A percentile compares a stretch with the other conserved stretches of the same genome.
These are phyloP conservation scores for Pleurotus platypus DNA, from an alignment of 768 basidiomycete genomes.

Conservation along the genomic window DNA sequence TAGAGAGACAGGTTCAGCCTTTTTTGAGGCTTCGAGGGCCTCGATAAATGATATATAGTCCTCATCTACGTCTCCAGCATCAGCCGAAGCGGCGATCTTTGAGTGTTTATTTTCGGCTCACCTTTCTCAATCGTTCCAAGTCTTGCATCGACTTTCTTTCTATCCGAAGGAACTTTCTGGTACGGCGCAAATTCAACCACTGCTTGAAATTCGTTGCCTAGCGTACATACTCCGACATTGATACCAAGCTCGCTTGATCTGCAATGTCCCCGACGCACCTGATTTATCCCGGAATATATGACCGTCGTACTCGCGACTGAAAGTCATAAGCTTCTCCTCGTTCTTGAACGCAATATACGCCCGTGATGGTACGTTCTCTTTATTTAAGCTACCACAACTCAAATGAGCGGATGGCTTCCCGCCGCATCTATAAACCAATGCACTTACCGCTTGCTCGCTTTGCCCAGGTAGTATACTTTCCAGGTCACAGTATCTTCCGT, in stretches of 20 bases:
- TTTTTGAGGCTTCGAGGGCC: constrained; percentile 52
- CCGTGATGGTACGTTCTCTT: constrained; percentile 82
- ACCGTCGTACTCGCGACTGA: constrained; percentile 86
- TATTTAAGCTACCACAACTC: constrained; percentile 57
- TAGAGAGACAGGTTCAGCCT: constrained; percentile 54
- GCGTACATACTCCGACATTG: not conserved
- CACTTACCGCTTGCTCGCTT: constrained; percentile 64
- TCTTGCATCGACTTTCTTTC: constrained; percentile 73
- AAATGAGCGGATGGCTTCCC: constrained; percentile 8
- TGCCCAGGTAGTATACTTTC: constrained; percentile 67
- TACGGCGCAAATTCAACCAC: constrained; percentile 94
- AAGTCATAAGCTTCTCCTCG: constrained; percentile 65
- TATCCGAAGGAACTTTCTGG: constrained; percentile 78
- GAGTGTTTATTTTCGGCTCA: constrained; percentile 17
- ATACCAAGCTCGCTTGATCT: not conserved
- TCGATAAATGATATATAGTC: constrained; percentile 82
- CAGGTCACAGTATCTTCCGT: constrained; percentile 65
- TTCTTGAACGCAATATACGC: constrained; percentile 91
- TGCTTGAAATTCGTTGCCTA: constrained; percentile 85
- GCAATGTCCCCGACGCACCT: constrained; percentile 39
- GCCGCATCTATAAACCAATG: not conserved
- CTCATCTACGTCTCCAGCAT: constrained; percentile 48
- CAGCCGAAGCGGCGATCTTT: not conserved
- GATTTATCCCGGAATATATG: constrained; percentile 90
- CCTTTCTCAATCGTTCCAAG: constrained; percentile 91